Evolutionary conservation across 2,329 filamentous ascomycete genomes (phyloP).

Genomic region (Xylariaceae sp.): DNA sequence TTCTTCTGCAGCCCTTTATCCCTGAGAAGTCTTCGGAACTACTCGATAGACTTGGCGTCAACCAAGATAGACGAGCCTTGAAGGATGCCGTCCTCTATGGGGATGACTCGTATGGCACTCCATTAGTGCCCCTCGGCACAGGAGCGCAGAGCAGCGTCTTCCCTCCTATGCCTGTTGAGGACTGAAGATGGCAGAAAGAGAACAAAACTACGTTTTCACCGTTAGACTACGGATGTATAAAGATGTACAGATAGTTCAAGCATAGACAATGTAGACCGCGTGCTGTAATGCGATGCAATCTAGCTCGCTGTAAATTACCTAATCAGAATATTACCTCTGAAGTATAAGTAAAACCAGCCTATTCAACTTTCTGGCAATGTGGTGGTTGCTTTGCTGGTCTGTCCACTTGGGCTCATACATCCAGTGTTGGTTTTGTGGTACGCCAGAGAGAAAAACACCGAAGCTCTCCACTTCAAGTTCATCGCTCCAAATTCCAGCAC

Average conservation of each 20-base stretch:
- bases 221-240: constrained; percentile 7
- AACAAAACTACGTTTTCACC: neutral
- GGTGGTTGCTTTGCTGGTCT: neutral
- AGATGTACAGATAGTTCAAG: neutral
- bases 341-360: neutral
- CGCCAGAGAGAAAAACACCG: neutral
- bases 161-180: constrained; percentile 55
- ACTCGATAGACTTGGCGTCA: constrained; percentile 80
- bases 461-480: constrained; percentile 18
- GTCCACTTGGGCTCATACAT: neutral
- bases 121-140: constrained; percentile 43
- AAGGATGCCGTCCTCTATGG: constrained; percentile 65
- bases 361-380: neutral
- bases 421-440: neutral
- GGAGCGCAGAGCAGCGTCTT: constrained; percentile 56
- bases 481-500: neutral
- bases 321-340: constrained; percentile 9
- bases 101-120: constrained; percentile 73
- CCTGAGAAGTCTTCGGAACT: constrained; percentile 75
- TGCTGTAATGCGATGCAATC: neutral
- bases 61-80: constrained; percentile 65
- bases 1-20: constrained; percentile 91
- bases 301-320: constrained; percentile 10
- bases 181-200: constrained; percentile 40
- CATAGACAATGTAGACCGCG: neutral